A percentile compares a stretch with the other conserved stretches of the same genome.
These are phyloP conservation scores for Perkinsus chesapeaki DNA, from an alignment of 169 alveolate genomes.

Conservation along the genomic window DNA sequence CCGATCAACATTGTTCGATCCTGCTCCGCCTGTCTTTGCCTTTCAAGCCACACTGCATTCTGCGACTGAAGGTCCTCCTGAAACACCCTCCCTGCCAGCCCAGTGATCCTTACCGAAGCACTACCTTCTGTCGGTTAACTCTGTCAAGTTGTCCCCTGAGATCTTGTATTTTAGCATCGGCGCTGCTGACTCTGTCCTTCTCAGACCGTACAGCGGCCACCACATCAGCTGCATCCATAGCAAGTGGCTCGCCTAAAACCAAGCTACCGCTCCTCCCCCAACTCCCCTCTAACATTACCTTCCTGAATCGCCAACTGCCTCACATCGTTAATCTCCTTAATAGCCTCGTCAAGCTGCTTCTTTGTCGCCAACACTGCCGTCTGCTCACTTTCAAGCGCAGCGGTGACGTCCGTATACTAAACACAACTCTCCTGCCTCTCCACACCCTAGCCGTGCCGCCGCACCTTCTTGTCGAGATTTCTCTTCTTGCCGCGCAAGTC, in stretches of 20 bases:
- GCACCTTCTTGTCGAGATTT: neutral
- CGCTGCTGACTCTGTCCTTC: neutral
- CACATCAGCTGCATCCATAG: neutral
- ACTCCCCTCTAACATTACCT: neutral
- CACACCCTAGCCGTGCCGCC: neutral
- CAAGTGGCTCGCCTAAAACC: neutral
- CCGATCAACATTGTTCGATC: neutral
- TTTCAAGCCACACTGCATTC: neutral
- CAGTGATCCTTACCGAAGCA: neutral
- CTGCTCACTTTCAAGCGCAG: neutral
- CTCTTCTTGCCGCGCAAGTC: neutral
- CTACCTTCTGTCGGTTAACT: neutral
- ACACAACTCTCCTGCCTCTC: neutral
- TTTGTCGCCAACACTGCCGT: neutral
- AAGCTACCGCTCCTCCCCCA: neutral
- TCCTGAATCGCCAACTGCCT: neutral
- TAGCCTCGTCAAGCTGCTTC: neutral
- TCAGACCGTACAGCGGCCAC: neutral
- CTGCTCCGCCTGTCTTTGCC: neutral
- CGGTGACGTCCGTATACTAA: neutral
- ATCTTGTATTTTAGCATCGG: neutral
- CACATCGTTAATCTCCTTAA: neutral
- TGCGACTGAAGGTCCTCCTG: constrained; percentile 1
- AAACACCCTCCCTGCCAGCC: neutral
- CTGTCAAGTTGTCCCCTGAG: neutral